These are phyloP conservation scores for Picochlorum sp. DNA, from an alignment of 139 green algal species.

Conservation along the genomic window DNA sequence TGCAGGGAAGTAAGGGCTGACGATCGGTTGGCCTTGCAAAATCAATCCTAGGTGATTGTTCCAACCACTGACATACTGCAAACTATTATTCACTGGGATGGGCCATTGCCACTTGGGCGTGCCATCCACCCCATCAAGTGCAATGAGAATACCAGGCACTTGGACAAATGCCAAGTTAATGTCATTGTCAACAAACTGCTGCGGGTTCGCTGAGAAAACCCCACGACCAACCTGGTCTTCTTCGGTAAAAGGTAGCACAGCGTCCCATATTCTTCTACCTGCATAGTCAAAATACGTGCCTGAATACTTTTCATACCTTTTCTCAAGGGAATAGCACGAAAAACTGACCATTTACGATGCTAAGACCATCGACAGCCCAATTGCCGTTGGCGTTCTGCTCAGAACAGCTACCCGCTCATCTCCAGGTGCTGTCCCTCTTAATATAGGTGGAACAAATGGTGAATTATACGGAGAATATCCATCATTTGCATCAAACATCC, in stretches of 20 bases:
- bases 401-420: conserved; percentile 7
- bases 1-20: conserved; percentile 7
- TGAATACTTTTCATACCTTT: no score
- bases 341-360: background rate
- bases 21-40: conserved; percentile 9
- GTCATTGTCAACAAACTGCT: conserved; percentile 4
- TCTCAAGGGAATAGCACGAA: background rate
- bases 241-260: background rate
- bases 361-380: conserved; percentile 4
- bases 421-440: background rate
- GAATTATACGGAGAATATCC: conserved; percentile 9
- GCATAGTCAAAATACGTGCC: background rate
- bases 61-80: conserved; percentile 2
- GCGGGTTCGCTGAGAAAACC: background rate
- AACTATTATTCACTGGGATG: background rate
- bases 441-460: conserved; percentile 9
- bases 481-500: conserved; percentile 6
- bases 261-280: background rate
- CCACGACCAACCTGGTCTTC: background rate
- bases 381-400: conserved; percentile 1
- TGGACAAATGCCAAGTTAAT: conserved; percentile 8
- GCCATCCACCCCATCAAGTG: conserved; percentile 6
- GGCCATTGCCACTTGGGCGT: conserved; percentile 3
- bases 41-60: background rate
- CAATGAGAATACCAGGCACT: background rate